Percentiles rank a stretch among this genome's conserved stretches.
phyloP scores from a whole-genome alignment of 805 yeast genomes.

The Candida rishiriensis region DNA sequence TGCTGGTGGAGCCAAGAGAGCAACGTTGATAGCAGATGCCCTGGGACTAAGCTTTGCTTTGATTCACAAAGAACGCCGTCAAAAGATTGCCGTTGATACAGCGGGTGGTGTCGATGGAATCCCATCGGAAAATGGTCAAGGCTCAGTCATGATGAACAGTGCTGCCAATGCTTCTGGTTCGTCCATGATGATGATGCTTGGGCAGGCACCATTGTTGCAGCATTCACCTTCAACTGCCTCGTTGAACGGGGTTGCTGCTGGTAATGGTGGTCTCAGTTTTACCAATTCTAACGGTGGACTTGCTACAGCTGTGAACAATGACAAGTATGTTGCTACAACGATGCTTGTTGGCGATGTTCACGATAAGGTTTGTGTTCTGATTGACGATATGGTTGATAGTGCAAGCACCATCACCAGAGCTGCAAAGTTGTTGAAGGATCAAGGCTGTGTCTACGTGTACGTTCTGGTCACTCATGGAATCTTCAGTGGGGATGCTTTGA shows the following conservation, averaged over 20 bases:
- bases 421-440: slow-evolving; percentile 84
- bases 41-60: slow-evolving; percentile 86
- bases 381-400: slow-evolving; percentile 94
- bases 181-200: slow-evolving; percentile 2
- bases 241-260: slow-evolving; percentile 5
- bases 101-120: not conserved
- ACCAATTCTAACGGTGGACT: not conserved
- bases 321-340: slow-evolving; percentile 60
- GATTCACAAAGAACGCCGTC: slow-evolving; percentile 88
- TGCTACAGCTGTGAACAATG: slow-evolving; percentile 3
- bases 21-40: slow-evolving; percentile 89
- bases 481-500: slow-evolving; percentile 86
- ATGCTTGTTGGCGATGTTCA: slow-evolving; percentile 96
- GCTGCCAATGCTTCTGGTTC: slow-evolving; percentile 15
- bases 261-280: not conserved
- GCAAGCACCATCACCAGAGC: slow-evolving; percentile 90
- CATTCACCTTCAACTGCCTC: slow-evolving; percentile 16
- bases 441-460: slow-evolving; percentile 83
- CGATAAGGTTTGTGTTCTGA: slow-evolving; percentile 78
- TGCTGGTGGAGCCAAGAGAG: slow-evolving; percentile 98
- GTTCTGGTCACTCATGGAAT: slow-evolving; percentile 92
- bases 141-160: slow-evolving; percentile 2
- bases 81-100: slow-evolving; percentile 32
- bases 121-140: slow-evolving; percentile 10
- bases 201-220: slow-evolving; percentile 11